Percentiles rank a stretch among this genome's conserved stretches.
These are phyloP conservation scores for Galerina marginata DNA, from an alignment of 768 basidiomycete species.

Conservation along the genomic window DNA sequence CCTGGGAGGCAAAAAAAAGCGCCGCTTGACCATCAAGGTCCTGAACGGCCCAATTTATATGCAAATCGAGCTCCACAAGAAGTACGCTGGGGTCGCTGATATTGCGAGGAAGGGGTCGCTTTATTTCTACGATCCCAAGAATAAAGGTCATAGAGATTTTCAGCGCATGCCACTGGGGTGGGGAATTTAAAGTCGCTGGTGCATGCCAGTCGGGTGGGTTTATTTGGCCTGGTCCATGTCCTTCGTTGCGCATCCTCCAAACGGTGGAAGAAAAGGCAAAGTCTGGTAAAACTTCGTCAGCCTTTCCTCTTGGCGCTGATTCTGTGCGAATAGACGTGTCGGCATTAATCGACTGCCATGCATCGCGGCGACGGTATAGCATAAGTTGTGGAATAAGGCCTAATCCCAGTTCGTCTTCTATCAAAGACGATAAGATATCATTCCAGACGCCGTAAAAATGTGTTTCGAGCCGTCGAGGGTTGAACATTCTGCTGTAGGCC, in stretches of 20 bases:
- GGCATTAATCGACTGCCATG: not conserved
- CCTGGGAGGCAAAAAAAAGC: not conserved
- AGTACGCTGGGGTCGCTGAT: not conserved
- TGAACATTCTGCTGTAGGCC: conserved; percentile 1
- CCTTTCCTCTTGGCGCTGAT: not conserved
- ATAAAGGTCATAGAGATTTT: not conserved
- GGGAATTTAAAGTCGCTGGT: not conserved
- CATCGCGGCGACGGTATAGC: not conserved
- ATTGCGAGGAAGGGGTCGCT: not conserved
- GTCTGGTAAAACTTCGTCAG: not conserved
- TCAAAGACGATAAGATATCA: not conserved
- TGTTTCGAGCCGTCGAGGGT: not conserved
- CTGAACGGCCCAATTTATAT: not conserved
- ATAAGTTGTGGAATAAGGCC: not conserved
- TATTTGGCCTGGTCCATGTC: too few relatives aligned
- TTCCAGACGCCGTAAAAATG: not conserved
- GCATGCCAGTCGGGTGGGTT: too few relatives aligned
- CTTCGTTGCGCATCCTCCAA: too few relatives aligned
- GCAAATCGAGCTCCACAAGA: not conserved
- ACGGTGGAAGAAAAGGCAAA: not conserved
- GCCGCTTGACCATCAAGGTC: not conserved
- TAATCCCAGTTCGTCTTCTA: not conserved
- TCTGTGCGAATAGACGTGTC: not conserved
- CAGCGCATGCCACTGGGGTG: not conserved
- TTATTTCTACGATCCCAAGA: not conserved